These are phyloP conservation scores for Aspergillus fischeri DNA, from an alignment of 2,329 filamentous ascomycete genomes.

Conservation along the genomic window DNA sequence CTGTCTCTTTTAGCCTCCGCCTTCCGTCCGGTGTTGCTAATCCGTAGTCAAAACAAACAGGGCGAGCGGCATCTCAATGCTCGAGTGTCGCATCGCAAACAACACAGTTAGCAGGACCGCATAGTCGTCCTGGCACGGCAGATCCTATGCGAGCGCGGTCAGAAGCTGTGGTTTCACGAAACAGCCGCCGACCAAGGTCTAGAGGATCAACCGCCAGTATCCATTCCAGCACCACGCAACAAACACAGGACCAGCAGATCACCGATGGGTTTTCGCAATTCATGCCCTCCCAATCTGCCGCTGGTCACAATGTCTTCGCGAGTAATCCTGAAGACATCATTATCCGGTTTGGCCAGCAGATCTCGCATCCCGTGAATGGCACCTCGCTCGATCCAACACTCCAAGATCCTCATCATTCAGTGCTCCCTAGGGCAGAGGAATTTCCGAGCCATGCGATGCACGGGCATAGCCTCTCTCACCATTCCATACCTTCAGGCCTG, in stretches of 20 bases:
- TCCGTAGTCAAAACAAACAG: constrained; percentile 18
- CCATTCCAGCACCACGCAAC: constrained; percentile 44
- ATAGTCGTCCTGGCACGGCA: constrained; percentile 39
- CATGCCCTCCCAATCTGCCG: constrained; percentile 30
- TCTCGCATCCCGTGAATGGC: constrained; percentile 35
- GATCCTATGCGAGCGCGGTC: constrained; percentile 41
- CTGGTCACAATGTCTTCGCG: constrained; percentile 34
- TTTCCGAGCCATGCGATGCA: constrained; percentile 34
- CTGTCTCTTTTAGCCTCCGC: not conserved
- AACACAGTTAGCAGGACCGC: constrained; percentile 34
- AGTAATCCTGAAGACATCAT: constrained; percentile 44
- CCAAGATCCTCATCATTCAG: constrained; percentile 33
- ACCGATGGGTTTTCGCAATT: constrained; percentile 38
- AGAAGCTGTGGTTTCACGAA: constrained; percentile 37
- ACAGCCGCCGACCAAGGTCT: constrained; percentile 41
- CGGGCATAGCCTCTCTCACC: constrained; percentile 31
- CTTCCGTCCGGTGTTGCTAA: constrained; percentile 9
- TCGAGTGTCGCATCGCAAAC: constrained; percentile 37
- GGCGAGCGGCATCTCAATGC: constrained; percentile 34
- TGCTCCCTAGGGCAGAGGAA: constrained; percentile 36
- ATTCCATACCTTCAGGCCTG: constrained; percentile 34
- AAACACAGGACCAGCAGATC: constrained; percentile 40
- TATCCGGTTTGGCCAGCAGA: constrained; percentile 42
- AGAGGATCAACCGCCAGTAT: constrained; percentile 46
- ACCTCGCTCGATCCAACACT: constrained; percentile 35